phyloP scores from a whole-genome alignment of 352 stramenopile species.

The Phytophthora meadii region DNA sequence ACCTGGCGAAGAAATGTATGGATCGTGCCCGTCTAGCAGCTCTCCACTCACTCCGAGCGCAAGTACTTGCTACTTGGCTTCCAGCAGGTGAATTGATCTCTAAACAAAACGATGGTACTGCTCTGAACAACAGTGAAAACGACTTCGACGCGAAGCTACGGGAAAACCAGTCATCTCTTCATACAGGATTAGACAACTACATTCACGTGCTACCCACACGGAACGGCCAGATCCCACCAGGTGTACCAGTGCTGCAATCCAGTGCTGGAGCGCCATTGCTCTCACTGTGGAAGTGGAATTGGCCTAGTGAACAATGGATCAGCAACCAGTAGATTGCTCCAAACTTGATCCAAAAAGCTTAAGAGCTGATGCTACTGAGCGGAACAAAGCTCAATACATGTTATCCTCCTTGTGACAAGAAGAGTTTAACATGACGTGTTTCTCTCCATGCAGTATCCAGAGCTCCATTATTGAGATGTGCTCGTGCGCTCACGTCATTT shows the following conservation, averaged over 20 bases:
- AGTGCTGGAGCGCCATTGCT: conserved; percentile 26
- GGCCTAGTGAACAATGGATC: conserved; percentile 26
- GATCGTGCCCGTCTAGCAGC: conserved; percentile 3
- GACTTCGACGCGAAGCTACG: conserved; percentile 11
- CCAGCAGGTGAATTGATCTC: background rate
- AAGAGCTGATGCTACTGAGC: too few relatives aligned
- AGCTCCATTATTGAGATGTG: too few relatives aligned
- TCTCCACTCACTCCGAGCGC: conserved; percentile 19
- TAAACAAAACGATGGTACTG: background rate
- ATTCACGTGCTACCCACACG: conserved; percentile 28
- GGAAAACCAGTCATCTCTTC: background rate
- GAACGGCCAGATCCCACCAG: conserved; percentile 35
- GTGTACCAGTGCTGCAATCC: conserved; percentile 26
- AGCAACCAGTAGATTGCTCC: conserved; percentile 14
- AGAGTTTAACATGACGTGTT: too few relatives aligned
- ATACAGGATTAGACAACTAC: conserved; percentile 19
- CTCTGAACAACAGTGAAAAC: conserved; percentile 13
- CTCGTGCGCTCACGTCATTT: background rate
- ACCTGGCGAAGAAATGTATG: conserved; percentile 17
- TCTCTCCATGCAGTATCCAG: too few relatives aligned
- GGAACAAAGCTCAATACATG: too few relatives aligned
- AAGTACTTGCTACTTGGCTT: conserved; percentile 21
- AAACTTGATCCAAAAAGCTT: too few relatives aligned
- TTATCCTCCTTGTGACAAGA: too few relatives aligned
- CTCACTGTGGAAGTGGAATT: conserved; percentile 42